These are phyloP conservation scores for Solanum rostratum DNA, from an alignment of 257 asterid species.

Conservation along the genomic window DNA sequence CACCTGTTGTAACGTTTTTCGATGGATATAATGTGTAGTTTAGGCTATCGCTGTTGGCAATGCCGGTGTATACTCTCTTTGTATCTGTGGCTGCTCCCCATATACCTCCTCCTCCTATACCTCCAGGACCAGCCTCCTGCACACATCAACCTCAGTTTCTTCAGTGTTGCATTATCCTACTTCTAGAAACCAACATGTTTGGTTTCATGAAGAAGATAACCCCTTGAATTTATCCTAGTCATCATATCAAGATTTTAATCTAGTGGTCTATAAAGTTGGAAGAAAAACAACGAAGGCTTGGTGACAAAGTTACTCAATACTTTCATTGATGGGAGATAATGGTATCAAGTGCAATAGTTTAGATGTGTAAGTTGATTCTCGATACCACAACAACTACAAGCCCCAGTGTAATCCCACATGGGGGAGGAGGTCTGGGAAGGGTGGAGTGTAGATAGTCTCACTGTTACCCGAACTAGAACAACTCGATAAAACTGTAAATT, in stretches of 20 bases:
- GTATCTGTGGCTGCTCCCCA: slow-evolving; percentile 52
- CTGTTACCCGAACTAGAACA: too few species aligned
- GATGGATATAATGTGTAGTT: slow-evolving; percentile 33
- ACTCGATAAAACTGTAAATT: too few species aligned
- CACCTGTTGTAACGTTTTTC: slow-evolving; percentile 19
- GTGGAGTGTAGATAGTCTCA: too few species aligned
- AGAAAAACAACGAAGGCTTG: background rate
- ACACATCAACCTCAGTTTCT: background rate
- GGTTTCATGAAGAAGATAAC: background rate
- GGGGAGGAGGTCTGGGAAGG: too few species aligned
- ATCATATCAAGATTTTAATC: background rate
- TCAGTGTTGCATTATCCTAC: background rate
- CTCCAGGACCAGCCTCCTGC: slow-evolving; percentile 48
- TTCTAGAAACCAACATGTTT: background rate
- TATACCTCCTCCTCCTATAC: slow-evolving; percentile 32
- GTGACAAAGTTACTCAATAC: background rate
- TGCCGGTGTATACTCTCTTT: slow-evolving; percentile 32
- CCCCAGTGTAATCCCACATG: too few species aligned
- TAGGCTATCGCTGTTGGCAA: slow-evolving; percentile 10
- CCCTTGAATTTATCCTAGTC: too few species aligned
- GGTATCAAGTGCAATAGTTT: background rate
- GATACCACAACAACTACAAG: too few species aligned
- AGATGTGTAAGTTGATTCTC: too few species aligned
- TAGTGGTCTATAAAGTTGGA: background rate
- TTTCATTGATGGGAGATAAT: background rate